Evolutionary conservation across 495 filamentous ascomycete species (phyloP).

Genomic region (Elaphomyces granulatus): DNA sequence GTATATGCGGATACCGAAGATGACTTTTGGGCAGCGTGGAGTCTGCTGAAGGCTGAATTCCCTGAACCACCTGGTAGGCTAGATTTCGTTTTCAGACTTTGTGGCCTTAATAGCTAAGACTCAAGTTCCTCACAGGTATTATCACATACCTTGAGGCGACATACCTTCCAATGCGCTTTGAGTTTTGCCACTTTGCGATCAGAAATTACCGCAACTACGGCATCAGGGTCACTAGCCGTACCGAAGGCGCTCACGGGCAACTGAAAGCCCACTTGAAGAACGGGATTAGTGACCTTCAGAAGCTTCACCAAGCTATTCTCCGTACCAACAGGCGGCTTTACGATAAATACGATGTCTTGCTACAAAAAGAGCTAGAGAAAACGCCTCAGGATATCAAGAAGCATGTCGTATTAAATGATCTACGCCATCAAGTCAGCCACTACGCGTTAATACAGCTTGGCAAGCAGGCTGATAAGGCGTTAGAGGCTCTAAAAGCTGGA

Average conservation of each 20-base stretch:
- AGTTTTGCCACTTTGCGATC: too few species aligned
- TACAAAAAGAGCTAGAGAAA: not conserved
- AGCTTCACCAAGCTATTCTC: too few species aligned
- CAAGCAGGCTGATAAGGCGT: not conserved
- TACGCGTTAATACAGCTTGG: not conserved
- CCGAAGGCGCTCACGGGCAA: not conserved
- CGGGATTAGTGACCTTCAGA: not conserved
- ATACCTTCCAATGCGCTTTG: too few species aligned
- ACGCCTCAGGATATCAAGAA: slow-evolving; percentile 1
- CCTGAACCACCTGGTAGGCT: not conserved
- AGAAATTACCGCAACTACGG: too few species aligned
- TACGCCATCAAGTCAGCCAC: not conserved
- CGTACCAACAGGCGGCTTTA: not conserved
- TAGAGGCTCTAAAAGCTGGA: not conserved
- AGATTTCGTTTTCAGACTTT: not conserved
- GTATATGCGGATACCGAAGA: not conserved
- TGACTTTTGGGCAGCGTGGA: not conserved
- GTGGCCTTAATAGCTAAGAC: not conserved
- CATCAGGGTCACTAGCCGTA: too few species aligned
- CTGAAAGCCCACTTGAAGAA: not conserved
- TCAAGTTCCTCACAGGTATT: not conserved
- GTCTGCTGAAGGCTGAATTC: not conserved
- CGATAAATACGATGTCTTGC: not conserved
- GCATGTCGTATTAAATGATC: not conserved
- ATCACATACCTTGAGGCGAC: not conserved